phyloP scores from a whole-genome alignment of 768 basidiomycete genomes.

The Terana coerulea region DNA sequence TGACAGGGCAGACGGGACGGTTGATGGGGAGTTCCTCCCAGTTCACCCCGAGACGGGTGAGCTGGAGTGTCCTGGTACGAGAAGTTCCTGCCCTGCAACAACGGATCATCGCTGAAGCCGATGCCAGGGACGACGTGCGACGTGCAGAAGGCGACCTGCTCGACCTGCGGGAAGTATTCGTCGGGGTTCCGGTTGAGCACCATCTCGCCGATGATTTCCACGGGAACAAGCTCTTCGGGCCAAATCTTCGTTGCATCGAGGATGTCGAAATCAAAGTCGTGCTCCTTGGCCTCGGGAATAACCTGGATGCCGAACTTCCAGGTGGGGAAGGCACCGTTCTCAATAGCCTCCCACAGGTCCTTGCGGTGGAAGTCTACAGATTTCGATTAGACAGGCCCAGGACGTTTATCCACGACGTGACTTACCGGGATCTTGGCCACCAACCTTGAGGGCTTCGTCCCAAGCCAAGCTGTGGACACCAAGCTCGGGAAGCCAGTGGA shows the following conservation, averaged over 20 bases:
- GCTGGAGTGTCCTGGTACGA: conserved; percentile 86
- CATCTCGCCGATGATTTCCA: conserved; percentile 75
- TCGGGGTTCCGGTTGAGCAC: conserved; percentile 59
- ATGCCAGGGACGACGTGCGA: conserved; percentile 55
- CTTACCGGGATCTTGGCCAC: conserved; percentile 76
- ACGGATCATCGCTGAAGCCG: conserved; percentile 71
- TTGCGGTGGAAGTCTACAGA: conserved; percentile 78
- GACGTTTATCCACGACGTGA: not conserved
- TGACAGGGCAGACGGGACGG: conserved; percentile 68
- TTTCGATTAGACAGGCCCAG: not conserved
- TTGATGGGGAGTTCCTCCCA: conserved; percentile 85
- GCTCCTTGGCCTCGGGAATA: conserved; percentile 66
- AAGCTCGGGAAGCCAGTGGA: conserved; percentile 78
- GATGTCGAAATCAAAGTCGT: conserved; percentile 84
- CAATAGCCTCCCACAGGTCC: conserved; percentile 82
- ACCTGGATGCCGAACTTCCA: conserved; percentile 79
- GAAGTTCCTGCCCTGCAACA: conserved; percentile 84
- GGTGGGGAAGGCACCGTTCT: conserved; percentile 62
- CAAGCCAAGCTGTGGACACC: conserved; percentile 82
- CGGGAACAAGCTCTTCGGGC: conserved; percentile 77
- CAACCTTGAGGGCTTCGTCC: conserved; percentile 87
- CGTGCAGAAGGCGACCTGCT: conserved; percentile 90
- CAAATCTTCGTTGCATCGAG: conserved; percentile 86
- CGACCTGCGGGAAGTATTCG: conserved; percentile 83
- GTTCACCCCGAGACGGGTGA: conserved; percentile 76